phyloP scores from a whole-genome alignment of 208 protist species.

The Tetramitus jugosus region DNA sequence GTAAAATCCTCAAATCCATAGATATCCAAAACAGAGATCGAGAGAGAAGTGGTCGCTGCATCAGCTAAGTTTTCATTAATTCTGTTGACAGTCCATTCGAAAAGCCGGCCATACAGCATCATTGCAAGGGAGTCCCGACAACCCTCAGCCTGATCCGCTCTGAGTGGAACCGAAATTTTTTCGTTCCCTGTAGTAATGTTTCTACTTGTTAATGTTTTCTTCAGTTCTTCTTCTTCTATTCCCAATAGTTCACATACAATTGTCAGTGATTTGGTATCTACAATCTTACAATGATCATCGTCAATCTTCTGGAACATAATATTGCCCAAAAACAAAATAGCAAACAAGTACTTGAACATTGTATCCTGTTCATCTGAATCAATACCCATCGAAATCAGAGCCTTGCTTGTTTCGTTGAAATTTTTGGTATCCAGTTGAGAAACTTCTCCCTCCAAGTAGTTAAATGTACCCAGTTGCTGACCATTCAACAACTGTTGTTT shows the following conservation, averaged over 20 bases:
- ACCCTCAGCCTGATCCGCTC: background rate
- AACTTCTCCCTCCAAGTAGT: background rate
- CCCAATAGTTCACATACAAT: background rate
- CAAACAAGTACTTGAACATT: conserved; percentile 51
- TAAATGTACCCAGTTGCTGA: background rate
- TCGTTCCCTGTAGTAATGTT: background rate
- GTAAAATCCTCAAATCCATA: conserved; percentile 51
- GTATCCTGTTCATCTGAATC: conserved; percentile 44
- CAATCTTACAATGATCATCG: background rate
- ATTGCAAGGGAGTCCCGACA: background rate
- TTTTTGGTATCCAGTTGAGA: conserved; percentile 34
- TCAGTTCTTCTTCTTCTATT: background rate
- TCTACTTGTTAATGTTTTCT: background rate
- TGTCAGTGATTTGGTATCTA: background rate
- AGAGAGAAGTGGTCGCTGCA: background rate
- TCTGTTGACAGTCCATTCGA: conserved; percentile 36
- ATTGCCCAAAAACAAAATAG: conserved; percentile 37
- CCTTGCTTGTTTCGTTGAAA: conserved; percentile 30
- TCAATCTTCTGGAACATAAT: background rate
- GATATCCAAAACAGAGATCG: conserved; percentile 44
- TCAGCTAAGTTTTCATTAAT: conserved; percentile 32
- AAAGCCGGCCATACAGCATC: conserved; percentile 41
- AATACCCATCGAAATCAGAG: conserved; percentile 43
- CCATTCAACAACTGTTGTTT: background rate
- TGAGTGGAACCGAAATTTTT: background rate